phyloP scores from a whole-genome alignment of 2,329 filamentous ascomycete genomes.

The Fusarium chuoi region DNA sequence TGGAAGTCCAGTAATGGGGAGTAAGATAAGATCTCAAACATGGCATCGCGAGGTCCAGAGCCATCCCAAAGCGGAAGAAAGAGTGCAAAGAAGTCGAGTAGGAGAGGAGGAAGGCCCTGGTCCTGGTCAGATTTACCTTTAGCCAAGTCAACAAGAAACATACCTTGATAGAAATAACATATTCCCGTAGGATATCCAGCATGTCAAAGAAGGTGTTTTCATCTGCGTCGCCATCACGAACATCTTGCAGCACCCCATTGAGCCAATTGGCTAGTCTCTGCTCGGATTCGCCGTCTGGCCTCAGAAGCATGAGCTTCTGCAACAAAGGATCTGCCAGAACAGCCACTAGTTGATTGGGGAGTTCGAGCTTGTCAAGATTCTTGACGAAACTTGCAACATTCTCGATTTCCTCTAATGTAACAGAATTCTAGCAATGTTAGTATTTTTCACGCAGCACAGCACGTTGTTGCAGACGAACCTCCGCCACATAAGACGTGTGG shows the following conservation, averaged over 20 bases:
- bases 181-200: constrained; percentile 65
- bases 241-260: constrained; percentile 64
- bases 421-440: constrained; percentile 59
- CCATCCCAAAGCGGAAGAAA: constrained; percentile 74
- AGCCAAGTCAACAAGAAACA: constrained; percentile 7
- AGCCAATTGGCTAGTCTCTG: constrained; percentile 70
- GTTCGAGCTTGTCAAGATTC: constrained; percentile 79
- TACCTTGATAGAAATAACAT: constrained; percentile 67
- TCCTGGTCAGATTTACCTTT: constrained; percentile 15
- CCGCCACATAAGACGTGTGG: constrained; percentile 77
- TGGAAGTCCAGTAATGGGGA: constrained; percentile 65
- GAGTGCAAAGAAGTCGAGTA: constrained; percentile 60
- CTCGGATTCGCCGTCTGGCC: constrained; percentile 63
- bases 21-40: constrained; percentile 69
- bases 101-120: constrained; percentile 59
- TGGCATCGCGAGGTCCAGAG: constrained; percentile 58
- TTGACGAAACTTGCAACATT: constrained; percentile 75
- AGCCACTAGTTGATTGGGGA: constrained; percentile 84
- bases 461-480: constrained; percentile 56
- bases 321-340: constrained; percentile 79
- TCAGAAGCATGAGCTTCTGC: constrained; percentile 78
- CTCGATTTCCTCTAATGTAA: constrained; percentile 82
- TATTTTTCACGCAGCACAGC: background rate
- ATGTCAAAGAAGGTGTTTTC: constrained; percentile 63
- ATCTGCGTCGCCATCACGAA: constrained; percentile 62